These are phyloP conservation scores for Pythium diclinum DNA, from an alignment of 352 stramenopile genomes.

Conservation along the genomic window DNA sequence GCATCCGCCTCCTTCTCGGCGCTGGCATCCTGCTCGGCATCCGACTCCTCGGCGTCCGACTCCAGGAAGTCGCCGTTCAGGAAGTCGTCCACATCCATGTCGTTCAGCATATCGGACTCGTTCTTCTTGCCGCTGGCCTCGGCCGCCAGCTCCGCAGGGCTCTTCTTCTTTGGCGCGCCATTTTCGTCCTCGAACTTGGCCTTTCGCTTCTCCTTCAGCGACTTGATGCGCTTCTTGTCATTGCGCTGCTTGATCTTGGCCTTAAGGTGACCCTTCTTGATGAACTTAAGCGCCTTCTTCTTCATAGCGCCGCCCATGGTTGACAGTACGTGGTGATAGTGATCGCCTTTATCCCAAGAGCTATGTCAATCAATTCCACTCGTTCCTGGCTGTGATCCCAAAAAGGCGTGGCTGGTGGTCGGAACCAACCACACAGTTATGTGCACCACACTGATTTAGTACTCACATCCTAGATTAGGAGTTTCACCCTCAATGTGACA, in stretches of 20 bases:
- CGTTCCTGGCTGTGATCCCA: constrained; percentile 14
- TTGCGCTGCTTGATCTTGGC: constrained; percentile 87
- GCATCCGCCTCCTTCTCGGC: constrained; percentile 23
- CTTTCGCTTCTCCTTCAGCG: constrained; percentile 74
- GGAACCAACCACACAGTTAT: constrained; percentile 4
- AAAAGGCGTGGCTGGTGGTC: constrained; percentile 15
- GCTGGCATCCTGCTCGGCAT: constrained; percentile 26
- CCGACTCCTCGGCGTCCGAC: constrained; percentile 44
- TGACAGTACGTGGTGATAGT: not conserved
- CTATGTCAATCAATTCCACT: constrained; percentile 9
- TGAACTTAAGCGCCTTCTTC: constrained; percentile 87
- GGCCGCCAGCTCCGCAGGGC: constrained; percentile 16
- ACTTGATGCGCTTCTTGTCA: constrained; percentile 76
- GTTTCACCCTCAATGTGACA: not conserved
- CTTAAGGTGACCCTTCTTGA: constrained; percentile 72
- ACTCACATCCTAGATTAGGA: not conserved
- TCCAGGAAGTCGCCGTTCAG: constrained; percentile 81
- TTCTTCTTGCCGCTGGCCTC: constrained; percentile 40
- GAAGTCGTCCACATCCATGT: constrained; percentile 88
- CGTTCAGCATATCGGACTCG: constrained; percentile 78
- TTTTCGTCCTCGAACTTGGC: constrained; percentile 61
- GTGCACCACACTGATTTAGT: constrained; percentile 1
- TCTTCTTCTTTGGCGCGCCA: constrained; percentile 33
- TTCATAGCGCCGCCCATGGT: constrained; percentile 70
- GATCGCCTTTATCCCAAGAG: not conserved